phyloP scores from a whole-genome alignment of 164 flowering plant genomes.

The Nelumbo lutea region DNA sequence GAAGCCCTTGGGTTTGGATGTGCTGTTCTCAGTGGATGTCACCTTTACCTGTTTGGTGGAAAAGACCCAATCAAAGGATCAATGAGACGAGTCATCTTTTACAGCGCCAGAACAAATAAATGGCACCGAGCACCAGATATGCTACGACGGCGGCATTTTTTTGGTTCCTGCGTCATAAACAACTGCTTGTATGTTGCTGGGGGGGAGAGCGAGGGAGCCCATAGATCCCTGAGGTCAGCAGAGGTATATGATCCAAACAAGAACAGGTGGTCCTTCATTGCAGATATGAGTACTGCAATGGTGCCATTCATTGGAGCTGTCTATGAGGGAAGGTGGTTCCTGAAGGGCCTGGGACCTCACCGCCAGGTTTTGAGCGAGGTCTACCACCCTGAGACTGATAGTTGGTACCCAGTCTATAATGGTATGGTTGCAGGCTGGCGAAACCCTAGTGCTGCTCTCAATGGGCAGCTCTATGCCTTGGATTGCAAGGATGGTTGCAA shows the following conservation, averaged over 20 bases:
- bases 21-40: constrained; percentile 80
- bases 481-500: constrained; percentile 88
- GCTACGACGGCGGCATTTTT: constrained; percentile 71
- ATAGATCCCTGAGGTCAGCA: constrained; percentile 61
- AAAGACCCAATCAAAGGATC: constrained; percentile 75
- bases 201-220: constrained; percentile 75
- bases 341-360: constrained; percentile 78
- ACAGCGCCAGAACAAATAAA: constrained; percentile 75
- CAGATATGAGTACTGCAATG: constrained; percentile 85
- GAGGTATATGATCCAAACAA: constrained; percentile 84
- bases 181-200: constrained; percentile 88
- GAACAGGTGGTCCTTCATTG: constrained; percentile 71
- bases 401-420: constrained; percentile 64
- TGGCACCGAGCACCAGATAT: constrained; percentile 97
- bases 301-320: constrained; percentile 82
- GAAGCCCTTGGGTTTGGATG: constrained; percentile 77
- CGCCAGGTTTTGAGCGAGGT: constrained; percentile 76
- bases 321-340: constrained; percentile 70
- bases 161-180: constrained; percentile 82
- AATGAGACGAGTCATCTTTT: constrained; percentile 74
- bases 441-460: constrained; percentile 54
- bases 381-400: constrained; percentile 58
- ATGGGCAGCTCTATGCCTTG: constrained; percentile 67
- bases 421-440: constrained; percentile 89
- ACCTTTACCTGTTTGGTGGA: constrained; percentile 80